Conservation (phyloP, 2,329 filamentous ascomycete species). For the Trichoderma asperellum region DNA sequence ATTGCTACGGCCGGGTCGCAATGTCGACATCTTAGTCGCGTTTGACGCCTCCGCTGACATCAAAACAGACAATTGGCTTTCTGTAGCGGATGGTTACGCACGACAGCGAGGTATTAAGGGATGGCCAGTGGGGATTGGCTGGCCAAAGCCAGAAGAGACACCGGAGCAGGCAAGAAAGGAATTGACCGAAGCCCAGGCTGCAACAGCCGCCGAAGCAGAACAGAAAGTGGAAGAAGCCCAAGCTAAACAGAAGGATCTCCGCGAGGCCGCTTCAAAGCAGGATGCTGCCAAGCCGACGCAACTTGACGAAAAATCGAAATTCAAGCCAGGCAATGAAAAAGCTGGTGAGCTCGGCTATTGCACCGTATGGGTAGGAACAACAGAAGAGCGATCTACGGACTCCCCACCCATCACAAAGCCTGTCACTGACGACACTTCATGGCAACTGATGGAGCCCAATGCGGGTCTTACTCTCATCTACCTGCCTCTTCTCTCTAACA, state of each 20-base stretch:
- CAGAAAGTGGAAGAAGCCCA: slow-evolving; percentile 66
- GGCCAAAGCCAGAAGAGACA: slow-evolving; percentile 70
- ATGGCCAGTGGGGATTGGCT: slow-evolving; percentile 94
- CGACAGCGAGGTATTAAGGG: slow-evolving; percentile 87
- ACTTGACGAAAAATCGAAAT: slow-evolving; percentile 42
- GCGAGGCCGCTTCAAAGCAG: slow-evolving; percentile 35
- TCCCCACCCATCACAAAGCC: slow-evolving; percentile 57
- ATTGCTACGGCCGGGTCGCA: slow-evolving; percentile 80
- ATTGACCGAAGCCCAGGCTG: slow-evolving; percentile 67
- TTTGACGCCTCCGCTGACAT: slow-evolving; percentile 96
- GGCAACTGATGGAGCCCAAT: slow-evolving; percentile 69
- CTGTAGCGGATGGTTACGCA: slow-evolving; percentile 90
- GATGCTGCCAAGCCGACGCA: slow-evolving; percentile 34
- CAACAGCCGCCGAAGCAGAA: slow-evolving; percentile 63
- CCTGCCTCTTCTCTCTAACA: slow-evolving; percentile 84
- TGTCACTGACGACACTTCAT: slow-evolving; percentile 66
- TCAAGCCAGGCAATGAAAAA: slow-evolving; percentile 49
- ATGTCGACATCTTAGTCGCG: slow-evolving; percentile 87
- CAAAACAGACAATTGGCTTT: slow-evolving; percentile 93
- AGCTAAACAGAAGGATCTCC: slow-evolving; percentile 46
- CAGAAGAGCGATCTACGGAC: slow-evolving; percentile 66
- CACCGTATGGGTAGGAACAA: slow-evolving; percentile 92
- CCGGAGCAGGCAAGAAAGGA: slow-evolving; percentile 64
- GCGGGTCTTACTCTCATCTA: slow-evolving; percentile 91
- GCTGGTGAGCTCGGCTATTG: slow-evolving; percentile 79